Evolutionary conservation across 2,329 filamentous ascomycete species (phyloP), one percentile per base, ranked within the genome.

Genomic region (Coleophoma eucalyptorum): DNA sequence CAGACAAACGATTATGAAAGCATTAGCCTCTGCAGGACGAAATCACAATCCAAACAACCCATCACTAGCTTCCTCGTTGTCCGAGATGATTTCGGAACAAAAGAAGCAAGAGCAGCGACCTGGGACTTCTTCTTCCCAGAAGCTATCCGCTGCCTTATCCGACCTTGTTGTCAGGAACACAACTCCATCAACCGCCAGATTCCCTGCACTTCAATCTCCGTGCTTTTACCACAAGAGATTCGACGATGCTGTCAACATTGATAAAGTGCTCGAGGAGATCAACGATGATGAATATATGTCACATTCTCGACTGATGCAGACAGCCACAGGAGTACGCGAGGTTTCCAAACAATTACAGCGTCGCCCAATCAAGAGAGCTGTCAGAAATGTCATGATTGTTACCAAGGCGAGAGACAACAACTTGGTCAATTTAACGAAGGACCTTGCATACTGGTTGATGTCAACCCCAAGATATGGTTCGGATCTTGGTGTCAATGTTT

Each of bases 161-260:
- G 76, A 73, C 54, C 66, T 83, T 37, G 75, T 77, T 50, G 51
- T 53, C 15, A 57, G 58, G 49, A 62, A 61, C 45, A 58, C 55
- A 7, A 62, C 63, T 15, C 65, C 68, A 8, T 54, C 58, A 64
- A 65, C 67, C 59, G 68, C 60, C 72, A 73, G 35, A 67, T 78
- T 92, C 58, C 80, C 86, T 11, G 79, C 87, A 10, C 74, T 97
- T 48, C 87, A 93, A 61, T 97, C 92, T 42, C 94, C 94, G 13
- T 99, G 94, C 74, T 99, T 96, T 73, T 97, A 96, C 73, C 94
- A 99, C 72, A 89, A 95, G 71, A 84, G 93, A 55, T 99, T 99
- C 65, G 94, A 97, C 62, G 91, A 96, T 66, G 90, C 92, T 8
- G 90, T 99, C 61, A 90, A 99, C 68, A 90, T 97, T 52, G 89